phyloP scores from a whole-genome alignment of 1,139 yeast species.

The Yamadazyma triangularis region DNA sequence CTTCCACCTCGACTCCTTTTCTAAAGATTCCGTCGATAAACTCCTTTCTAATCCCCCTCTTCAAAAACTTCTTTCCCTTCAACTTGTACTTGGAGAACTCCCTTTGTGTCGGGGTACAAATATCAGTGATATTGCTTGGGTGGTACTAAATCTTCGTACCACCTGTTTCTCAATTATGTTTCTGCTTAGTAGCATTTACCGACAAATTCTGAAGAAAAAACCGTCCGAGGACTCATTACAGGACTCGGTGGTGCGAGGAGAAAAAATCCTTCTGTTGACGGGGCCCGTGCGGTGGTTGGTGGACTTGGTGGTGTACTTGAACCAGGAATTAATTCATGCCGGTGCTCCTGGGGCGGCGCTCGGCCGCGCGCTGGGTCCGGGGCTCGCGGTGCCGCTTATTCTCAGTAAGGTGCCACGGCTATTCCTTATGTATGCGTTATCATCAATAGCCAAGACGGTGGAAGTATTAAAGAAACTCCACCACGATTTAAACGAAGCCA shows the following conservation, averaged over 20 bases:
- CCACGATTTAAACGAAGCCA: constrained; percentile 36
- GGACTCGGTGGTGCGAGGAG: constrained; percentile 55
- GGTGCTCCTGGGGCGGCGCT: too few species aligned
- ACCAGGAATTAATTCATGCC: constrained; percentile 58
- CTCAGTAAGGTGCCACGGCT: constrained; percentile 70
- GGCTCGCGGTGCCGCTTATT: constrained; percentile 48
- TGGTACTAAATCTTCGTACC: constrained; percentile 62
- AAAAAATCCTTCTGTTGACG: constrained; percentile 54
- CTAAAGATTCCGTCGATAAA: constrained; percentile 66
- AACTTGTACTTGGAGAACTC: constrained; percentile 65
- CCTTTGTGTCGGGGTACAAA: too few species aligned
- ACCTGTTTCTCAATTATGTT: constrained; percentile 74
- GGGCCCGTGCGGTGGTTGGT: constrained; percentile 80
- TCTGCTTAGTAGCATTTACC: constrained; percentile 57
- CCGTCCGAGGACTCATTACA: constrained; percentile 46
- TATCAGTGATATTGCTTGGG: constrained; percentile 48
- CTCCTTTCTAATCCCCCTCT: constrained; percentile 69
- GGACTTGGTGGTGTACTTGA: constrained; percentile 60
- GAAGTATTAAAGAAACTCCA: constrained; percentile 48
- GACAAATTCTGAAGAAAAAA: constrained; percentile 50
- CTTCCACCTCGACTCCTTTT: constrained; percentile 58
- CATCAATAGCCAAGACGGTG: constrained; percentile 66
- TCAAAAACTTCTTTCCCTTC: constrained; percentile 61
- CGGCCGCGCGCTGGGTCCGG: too few species aligned
- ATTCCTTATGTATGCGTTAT: constrained; percentile 62